A percentile compares a stretch with the other conserved stretches of the same genome.
These are phyloP conservation scores for Debaryomycetaceae sp. DNA, from an alignment of 1,139 yeast genomes.

Conservation along the genomic window DNA sequence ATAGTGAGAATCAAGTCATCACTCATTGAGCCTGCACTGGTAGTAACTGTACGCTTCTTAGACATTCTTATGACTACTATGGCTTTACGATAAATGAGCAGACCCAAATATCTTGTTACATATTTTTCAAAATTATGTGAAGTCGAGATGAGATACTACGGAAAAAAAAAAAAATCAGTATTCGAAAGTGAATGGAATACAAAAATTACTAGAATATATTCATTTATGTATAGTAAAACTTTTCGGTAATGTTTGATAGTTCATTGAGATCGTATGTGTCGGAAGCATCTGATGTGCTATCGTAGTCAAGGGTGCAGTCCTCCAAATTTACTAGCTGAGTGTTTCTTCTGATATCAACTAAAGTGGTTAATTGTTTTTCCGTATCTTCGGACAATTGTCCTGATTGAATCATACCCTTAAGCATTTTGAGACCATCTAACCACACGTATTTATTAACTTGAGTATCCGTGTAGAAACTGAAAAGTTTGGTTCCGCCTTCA, in stretches of 20 bases:
- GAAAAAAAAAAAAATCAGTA: slow-evolving; percentile 4
- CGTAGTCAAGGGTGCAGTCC: slow-evolving; percentile 18
- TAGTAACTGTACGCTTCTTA: not conserved
- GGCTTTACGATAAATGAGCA: too few relatives aligned
- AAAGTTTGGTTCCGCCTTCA: slow-evolving; percentile 34
- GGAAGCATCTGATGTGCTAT: slow-evolving; percentile 25
- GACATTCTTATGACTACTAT: not conserved
- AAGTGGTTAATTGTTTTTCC: slow-evolving; percentile 50
- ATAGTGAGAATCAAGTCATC: slow-evolving; percentile 32
- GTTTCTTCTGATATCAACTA: slow-evolving; percentile 59
- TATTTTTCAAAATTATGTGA: too few relatives aligned
- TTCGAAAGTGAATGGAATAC: not conserved
- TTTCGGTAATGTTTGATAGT: slow-evolving; percentile 35
- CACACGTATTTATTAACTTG: slow-evolving; percentile 68
- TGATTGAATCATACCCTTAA: slow-evolving; percentile 34
- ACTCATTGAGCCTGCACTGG: slow-evolving; percentile 1
- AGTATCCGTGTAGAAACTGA: slow-evolving; percentile 68
- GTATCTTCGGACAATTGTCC: slow-evolving; percentile 56
- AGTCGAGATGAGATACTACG: slow-evolving; percentile 7
- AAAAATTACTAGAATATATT: not conserved
- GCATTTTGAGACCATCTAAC: slow-evolving; percentile 76
- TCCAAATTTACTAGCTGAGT: slow-evolving; percentile 63
- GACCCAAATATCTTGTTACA: too few relatives aligned
- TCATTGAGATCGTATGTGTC: slow-evolving; percentile 43
- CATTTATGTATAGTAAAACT: slow-evolving; percentile 38